A percentile compares a stretch with the other conserved stretches of the same genome.
Conservation (phyloP, 2,329 filamentous ascomycete genomes). For the Aspergillus sp. region DNA sequence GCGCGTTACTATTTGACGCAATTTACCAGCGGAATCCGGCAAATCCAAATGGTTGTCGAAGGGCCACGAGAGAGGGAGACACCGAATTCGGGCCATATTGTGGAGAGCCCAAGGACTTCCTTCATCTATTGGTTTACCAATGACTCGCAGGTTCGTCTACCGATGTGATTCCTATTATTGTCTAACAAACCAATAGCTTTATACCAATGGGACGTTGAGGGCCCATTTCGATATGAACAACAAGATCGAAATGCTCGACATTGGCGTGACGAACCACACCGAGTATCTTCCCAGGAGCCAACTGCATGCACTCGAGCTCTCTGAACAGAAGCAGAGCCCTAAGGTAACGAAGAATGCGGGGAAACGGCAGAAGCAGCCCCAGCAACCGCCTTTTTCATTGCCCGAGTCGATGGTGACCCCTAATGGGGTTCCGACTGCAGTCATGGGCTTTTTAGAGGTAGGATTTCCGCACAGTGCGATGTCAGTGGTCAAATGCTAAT, state of each 20-base stretch:
- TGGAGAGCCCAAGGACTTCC: slow-evolving; percentile 67
- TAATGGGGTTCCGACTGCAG: slow-evolving; percentile 47
- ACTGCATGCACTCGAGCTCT: slow-evolving; percentile 41
- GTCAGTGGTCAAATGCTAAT: too few species aligned
- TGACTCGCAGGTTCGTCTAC: slow-evolving; percentile 62
- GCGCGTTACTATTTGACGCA: slow-evolving; percentile 84
- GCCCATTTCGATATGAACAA: slow-evolving; percentile 71
- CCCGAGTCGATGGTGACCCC: slow-evolving; percentile 37
- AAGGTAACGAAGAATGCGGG: slow-evolving; percentile 48
- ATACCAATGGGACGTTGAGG: slow-evolving; percentile 65
- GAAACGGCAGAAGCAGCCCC: slow-evolving; percentile 41
- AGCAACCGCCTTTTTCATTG: slow-evolving; percentile 35
- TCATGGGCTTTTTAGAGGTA: slow-evolving; percentile 57
- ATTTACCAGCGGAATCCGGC: slow-evolving; percentile 75
- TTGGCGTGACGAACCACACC: slow-evolving; percentile 64
- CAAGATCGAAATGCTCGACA: slow-evolving; percentile 77
- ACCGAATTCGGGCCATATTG: slow-evolving; percentile 57
- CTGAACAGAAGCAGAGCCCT: slow-evolving; percentile 49
- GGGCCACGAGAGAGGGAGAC: slow-evolving; percentile 50
- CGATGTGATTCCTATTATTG: neutral
- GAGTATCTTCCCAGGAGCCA: slow-evolving; percentile 70
- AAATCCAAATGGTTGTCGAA: slow-evolving; percentile 78
- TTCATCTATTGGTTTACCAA: slow-evolving; percentile 85
- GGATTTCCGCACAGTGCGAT: slow-evolving; percentile 12
- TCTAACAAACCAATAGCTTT: slow-evolving; percentile 44